A percentile compares a stretch with the other conserved stretches of the same genome.
Evolutionary conservation across 2,329 filamentous ascomycete species (phyloP).

Genomic region (Blumeria hordei): DNA sequence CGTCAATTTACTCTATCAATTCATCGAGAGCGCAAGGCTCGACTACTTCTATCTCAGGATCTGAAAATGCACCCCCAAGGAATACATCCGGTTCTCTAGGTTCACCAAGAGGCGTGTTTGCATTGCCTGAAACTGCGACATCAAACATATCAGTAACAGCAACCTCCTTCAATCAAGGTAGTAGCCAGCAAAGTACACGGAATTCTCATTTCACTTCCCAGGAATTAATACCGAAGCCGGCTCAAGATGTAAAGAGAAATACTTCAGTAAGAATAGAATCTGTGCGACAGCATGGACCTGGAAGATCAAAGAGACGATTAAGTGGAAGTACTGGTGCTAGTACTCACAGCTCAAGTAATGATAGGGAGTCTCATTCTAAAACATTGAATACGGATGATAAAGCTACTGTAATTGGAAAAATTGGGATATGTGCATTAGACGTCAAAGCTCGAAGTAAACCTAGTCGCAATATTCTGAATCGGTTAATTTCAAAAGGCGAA

Average conservation of each 20-base stretch:
- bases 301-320: slow-evolving; percentile 47
- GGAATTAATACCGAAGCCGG: slow-evolving; percentile 10
- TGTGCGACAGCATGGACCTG: slow-evolving; percentile 19
- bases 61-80: slow-evolving; percentile 18
- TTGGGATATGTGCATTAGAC: slow-evolving; percentile 88
- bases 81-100: background rate
- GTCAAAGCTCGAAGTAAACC: slow-evolving; percentile 93
- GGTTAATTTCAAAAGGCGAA: slow-evolving; percentile 69
- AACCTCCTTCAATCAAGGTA: slow-evolving; percentile 14
- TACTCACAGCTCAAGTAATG: slow-evolving; percentile 57
- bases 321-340: slow-evolving; percentile 64
- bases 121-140: slow-evolving; percentile 23
- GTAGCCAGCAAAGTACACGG: slow-evolving; percentile 8
- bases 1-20: slow-evolving; percentile 46
- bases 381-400: slow-evolving; percentile 30
- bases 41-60: slow-evolving; percentile 26
- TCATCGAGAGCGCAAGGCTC: slow-evolving; percentile 28
- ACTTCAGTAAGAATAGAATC: slow-evolving; percentile 12
- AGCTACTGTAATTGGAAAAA: slow-evolving; percentile 38
- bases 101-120: slow-evolving; percentile 6
- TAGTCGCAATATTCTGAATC: slow-evolving; percentile 83
- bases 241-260: slow-evolving; percentile 13
- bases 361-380: slow-evolving; percentile 26
- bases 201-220: slow-evolving; percentile 20
- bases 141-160: slow-evolving; percentile 30